A percentile compares a stretch with the other conserved stretches of the same genome.
These are phyloP conservation scores for Tetrahymena elliotti DNA, from an alignment of 73 alveolate species.

Conservation along the genomic window DNA sequence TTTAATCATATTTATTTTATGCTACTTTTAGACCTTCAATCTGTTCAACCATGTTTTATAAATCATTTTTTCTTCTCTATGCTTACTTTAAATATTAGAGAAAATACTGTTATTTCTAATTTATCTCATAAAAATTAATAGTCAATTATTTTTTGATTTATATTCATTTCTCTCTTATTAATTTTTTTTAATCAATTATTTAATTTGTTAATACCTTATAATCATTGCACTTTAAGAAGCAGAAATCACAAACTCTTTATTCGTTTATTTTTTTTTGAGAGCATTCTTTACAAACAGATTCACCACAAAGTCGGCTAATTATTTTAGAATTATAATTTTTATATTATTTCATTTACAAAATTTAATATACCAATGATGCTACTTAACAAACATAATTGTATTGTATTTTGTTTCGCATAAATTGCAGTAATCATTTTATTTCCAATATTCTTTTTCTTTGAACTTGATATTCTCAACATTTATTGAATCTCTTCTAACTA, in stretches of 20 bases:
- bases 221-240: background rate
- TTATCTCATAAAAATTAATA: too few species aligned
- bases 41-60: background rate
- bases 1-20: background rate
- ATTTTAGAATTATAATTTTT: background rate
- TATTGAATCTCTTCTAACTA: background rate
- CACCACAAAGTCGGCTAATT: background rate
- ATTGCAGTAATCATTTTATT: background rate
- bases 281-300: background rate
- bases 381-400: background rate
- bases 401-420: background rate
- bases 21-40: background rate
- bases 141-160: too few species aligned
- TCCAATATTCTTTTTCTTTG: background rate
- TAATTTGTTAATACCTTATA: background rate
- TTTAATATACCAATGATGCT: background rate
- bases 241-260: background rate
- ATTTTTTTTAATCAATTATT: background rate
- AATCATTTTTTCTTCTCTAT: background rate
- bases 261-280: background rate
- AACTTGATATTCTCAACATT: background rate
- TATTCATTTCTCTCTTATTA: background rate
- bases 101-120: too few species aligned
- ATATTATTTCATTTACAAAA: background rate
- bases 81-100: background rate